These are phyloP conservation scores for Mycena haematopus DNA, from an alignment of 768 basidiomycete genomes.

Conservation along the genomic window DNA sequence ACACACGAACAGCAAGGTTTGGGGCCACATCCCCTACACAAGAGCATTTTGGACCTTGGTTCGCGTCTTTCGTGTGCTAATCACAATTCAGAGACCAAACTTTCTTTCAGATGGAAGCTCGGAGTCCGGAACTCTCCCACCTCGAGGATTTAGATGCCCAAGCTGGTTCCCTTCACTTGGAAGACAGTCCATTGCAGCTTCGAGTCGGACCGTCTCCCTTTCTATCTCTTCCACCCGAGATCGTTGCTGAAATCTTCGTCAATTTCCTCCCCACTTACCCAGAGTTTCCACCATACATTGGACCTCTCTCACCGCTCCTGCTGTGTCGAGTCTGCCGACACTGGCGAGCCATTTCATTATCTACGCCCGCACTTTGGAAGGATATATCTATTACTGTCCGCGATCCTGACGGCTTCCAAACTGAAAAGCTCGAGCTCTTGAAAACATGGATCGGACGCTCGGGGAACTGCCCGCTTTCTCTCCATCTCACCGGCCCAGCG, in stretches of 20 bases:
- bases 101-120: too few relatives aligned
- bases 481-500: neutral
- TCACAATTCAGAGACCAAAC: too few relatives aligned
- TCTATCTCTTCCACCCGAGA: neutral
- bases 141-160: too few relatives aligned
- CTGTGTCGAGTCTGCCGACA: constrained; percentile 2
- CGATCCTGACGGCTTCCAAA: neutral
- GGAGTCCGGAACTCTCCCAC: too few relatives aligned
- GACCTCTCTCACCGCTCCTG: neutral
- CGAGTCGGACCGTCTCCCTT: neutral
- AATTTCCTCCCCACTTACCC: constrained; percentile 12
- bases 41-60: neutral
- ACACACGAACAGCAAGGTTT: too few relatives aligned
- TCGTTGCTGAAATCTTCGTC: neutral
- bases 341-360: constrained; percentile 10
- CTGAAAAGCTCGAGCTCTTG: neutral
- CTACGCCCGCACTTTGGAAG: constrained; percentile 5
- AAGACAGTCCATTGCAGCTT: neutral
- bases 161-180: neutral
- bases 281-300: neutral
- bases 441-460: neutral
- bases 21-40: too few relatives aligned
- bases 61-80: too few relatives aligned
- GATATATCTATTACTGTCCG: neutral
- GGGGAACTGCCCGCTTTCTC: neutral